Evolutionary conservation across 108 stramenopile genomes (phyloP).

Genomic region (Nitzschia sp.): DNA sequence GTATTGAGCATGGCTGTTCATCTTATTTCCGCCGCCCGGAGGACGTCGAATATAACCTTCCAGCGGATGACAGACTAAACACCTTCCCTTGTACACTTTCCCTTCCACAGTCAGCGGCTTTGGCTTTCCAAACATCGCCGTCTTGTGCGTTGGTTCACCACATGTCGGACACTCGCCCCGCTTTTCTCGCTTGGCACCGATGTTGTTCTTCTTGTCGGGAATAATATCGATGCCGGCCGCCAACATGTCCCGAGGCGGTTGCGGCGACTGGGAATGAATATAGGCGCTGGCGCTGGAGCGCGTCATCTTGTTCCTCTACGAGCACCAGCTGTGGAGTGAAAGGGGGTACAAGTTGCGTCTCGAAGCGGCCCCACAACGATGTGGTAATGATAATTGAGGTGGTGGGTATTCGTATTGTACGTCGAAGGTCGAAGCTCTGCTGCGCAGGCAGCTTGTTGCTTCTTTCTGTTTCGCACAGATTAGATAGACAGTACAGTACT

Average conservation of each 20-base stretch:
- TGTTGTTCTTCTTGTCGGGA: slow-evolving; percentile 5
- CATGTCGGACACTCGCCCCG: slow-evolving; percentile 44
- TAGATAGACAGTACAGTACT: no score
- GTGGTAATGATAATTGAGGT: no score
- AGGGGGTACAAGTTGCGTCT: no score
- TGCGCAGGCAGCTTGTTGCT: no score
- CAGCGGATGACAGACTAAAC: slow-evolving; percentile 41
- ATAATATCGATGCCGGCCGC: slow-evolving; percentile 20
- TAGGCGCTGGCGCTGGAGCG: no score
- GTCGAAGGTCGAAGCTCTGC: no score
- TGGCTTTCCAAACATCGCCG: slow-evolving; percentile 36
- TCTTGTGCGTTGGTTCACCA: slow-evolving; percentile 39
- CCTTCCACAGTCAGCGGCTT: slow-evolving; percentile 41
- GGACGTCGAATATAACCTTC: slow-evolving; percentile 21
- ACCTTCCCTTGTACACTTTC: slow-evolving; percentile 31
- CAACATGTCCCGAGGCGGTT: slow-evolving; percentile 7
- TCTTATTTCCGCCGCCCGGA: background rate
- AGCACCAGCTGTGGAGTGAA: no score
- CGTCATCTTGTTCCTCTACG: no score
- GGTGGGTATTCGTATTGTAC: no score
- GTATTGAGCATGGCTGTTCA: background rate
- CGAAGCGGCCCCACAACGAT: no score
- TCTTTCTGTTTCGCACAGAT: no score
- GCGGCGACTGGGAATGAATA: background rate
- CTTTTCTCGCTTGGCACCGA: slow-evolving; percentile 15